Evolutionary conservation across 2,329 filamentous ascomycete species (phyloP), one percentile per base, ranked within the genome.

Genomic region (Ceratocystis smalleyi): DNA sequence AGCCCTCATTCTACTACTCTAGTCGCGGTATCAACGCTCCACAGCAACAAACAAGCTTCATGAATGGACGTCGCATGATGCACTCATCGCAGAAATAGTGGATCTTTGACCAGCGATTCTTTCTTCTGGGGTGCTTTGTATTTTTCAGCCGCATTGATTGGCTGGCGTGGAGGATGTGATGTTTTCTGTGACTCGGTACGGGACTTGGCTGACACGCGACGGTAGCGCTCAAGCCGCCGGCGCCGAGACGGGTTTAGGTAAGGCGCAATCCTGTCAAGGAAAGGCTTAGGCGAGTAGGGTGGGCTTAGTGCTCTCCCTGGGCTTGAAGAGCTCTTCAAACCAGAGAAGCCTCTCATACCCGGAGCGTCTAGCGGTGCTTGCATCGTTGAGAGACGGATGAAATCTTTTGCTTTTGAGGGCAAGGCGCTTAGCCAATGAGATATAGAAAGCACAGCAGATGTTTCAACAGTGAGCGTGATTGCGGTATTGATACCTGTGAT

Each of bases 31-130:
- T 51, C 47, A 51, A 51, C 24, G 47, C 24, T 57, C 17, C 24
- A 35, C 54, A 32, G 35, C 35, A 40, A 40, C 17, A 35, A n/a
- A 19, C 19, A 57, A 57, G 30, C 27, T 40, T n/a, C 54, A 35
- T 32, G 54, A 12, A 19, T 19, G 10, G 40, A 45, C 49, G 5
- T 47, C 6, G 15, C 30, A 30, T 47, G 43, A 27, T 19, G 24
- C 40, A 55, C 22, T 51, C 47, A 40, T 40, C 61, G 27, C 43
- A 62, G 24, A 19, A 62, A 62, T 32, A 62, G 17, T 19, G 61
- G 61, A 51, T 62, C 61, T 27, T 54, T 62, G 27, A 30, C 43
- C 27, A 62, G n/a, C 47, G 17, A 8, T 35, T 51, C 30, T 40
- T 62, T 62, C 35, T 47, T 45, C 47, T 30, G 43, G 45, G 61